Evolutionary conservation across 1,284 basidiomycete genomes (phyloP), one percentile per base, ranked within the genome.

Genomic region (Ceratobasidium papillatum): DNA sequence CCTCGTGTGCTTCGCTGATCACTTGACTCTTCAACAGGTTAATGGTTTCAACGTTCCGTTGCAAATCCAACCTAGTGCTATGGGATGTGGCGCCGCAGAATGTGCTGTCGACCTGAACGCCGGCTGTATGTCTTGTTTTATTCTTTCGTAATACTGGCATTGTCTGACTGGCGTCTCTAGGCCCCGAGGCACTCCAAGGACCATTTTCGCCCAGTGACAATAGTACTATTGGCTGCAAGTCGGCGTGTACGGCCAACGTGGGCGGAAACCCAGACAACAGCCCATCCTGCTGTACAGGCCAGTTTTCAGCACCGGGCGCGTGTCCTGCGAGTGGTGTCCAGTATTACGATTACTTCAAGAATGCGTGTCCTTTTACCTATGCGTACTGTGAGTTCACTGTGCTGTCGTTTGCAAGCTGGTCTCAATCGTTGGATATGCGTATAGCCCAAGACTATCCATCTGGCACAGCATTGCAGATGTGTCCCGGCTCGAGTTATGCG

Each of bases 341-440:
- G 51, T 68, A 27, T 56, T 68, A 68, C 34, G 51, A 56, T 25
- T 68, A 8, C 22, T 68, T 68, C 65, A 68, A 68, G 65, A 68
- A 56, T n/a, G 49, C 47, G 14, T 68, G 65, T 36, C 65, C 49
- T 19, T 68, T 68, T 56, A 68, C 65, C 32, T 68, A 68, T 30
- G 65, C 51, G 14, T 68, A 68, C 34, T 38, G 65, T 68, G 65
- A 68, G 65, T 56, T 19, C 27, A 22, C n/a, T 14, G 2, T 25
- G n/a, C 22, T 14, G 19, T 22, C n/a, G 7, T 30, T 7, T 12
- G 5, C 47, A 36, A 12, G 9, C 19, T n/a, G 11, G 19, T 19
- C 25, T 52, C 7, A 27, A 32, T 32, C 3, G 12, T 30, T 14
- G 30, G 3, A 9, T 36, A 22, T 49, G 47, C 30, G 64, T 14